A percentile compares a stretch with the other conserved stretches of the same genome.
These are phyloP conservation scores for Raphanus sativus DNA, from an alignment of 345 rosid species.

Conservation along the genomic window DNA sequence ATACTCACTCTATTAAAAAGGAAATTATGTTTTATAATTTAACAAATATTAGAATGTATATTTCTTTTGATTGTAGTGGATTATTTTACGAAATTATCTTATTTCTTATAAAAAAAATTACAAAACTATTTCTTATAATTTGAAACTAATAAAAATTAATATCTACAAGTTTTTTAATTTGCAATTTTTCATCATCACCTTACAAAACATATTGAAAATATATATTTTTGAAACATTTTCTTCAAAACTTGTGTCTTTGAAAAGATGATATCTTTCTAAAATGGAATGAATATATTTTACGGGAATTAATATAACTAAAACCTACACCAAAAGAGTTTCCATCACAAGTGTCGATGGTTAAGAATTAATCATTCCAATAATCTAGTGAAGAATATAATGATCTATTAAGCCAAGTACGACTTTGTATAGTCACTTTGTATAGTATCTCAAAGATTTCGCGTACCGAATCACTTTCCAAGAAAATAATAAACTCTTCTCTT, in stretches of 20 bases:
- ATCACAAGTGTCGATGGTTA: background rate
- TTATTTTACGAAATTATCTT: background rate
- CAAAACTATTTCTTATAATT: background rate
- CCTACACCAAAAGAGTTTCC: background rate
- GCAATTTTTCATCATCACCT: background rate
- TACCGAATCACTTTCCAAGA: background rate
- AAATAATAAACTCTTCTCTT: background rate
- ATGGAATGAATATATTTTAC: background rate
- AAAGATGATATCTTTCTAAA: background rate
- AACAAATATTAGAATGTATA: background rate
- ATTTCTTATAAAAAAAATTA: too few species aligned
- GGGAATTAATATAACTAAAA: background rate
- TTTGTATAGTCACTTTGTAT: background rate
- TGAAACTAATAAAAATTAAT: background rate
- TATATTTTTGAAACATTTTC: background rate
- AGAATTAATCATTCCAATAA: background rate
- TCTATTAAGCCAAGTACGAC: background rate
- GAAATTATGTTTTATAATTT: background rate
- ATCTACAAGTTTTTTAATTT: background rate
- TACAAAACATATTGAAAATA: too few species aligned
- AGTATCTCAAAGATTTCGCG: background rate
- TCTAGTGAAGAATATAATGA: background rate
- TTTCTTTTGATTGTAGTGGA: background rate
- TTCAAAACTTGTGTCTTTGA: too few species aligned
- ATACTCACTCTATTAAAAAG: background rate